Evolutionary conservation across 306 rosid genomes (phyloP).

Genomic region (Canavalia ensiformis): DNA sequence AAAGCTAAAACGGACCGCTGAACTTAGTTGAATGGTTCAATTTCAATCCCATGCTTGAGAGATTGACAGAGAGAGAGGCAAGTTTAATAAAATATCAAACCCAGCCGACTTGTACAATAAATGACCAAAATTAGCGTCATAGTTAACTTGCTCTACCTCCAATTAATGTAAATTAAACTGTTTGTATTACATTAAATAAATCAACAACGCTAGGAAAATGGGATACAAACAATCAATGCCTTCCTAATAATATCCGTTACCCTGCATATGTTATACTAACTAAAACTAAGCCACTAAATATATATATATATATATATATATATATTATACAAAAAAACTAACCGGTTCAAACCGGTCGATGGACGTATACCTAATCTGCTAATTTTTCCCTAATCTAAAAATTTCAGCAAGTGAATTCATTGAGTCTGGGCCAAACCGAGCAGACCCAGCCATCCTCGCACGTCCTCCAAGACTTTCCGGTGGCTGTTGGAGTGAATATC

Average conservation of each 20-base stretch:
- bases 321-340: constrained; percentile 31
- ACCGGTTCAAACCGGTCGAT: constrained; percentile 51
- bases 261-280: constrained; percentile 42
- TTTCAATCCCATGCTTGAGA: constrained; percentile 19
- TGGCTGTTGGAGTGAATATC: constrained; percentile 89
- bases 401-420: constrained; percentile 64
- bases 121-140: constrained; percentile 9
- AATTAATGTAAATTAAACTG: constrained; percentile 17
- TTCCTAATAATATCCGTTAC: constrained; percentile 50
- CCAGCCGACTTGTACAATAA: not conserved
- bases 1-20: constrained; percentile 13
- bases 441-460: constrained; percentile 54
- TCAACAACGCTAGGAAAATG: constrained; percentile 39
- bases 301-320: not conserved
- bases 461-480: constrained; percentile 91
- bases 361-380: constrained; percentile 39
- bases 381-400: not conserved
- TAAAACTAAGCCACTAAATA: constrained; percentile 30
- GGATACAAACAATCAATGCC: constrained; percentile 51
- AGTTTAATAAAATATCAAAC: not conserved
- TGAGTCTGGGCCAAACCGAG: constrained; percentile 50
- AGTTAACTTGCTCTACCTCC: not conserved
- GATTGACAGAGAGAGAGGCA: not conserved
- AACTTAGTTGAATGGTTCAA: constrained; percentile 48
- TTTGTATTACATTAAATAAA: constrained; percentile 41